A percentile compares a stretch with the other conserved stretches of the same genome.
Conservation (phyloP, 768 basidiomycete species). For the Auricularia sp. region DNA sequence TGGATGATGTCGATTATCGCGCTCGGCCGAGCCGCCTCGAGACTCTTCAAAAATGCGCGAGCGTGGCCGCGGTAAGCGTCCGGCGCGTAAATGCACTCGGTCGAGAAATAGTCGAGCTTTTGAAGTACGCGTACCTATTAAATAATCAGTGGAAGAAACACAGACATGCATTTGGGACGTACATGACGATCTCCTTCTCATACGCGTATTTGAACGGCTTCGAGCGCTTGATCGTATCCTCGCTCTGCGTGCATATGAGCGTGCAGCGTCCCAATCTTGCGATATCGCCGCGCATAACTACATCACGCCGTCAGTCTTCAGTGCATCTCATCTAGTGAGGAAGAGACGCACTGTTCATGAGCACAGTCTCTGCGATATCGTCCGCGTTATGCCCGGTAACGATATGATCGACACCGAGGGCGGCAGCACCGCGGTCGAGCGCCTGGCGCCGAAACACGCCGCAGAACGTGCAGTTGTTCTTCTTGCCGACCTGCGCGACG, state of each 20-base stretch:
- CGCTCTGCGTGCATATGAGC: slow-evolving; percentile 87
- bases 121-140: slow-evolving; percentile 94
- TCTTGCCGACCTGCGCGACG: slow-evolving; percentile 87
- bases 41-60: slow-evolving; percentile 84
- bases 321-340: too few species aligned
- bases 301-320: not conserved
- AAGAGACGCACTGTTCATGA: slow-evolving; percentile 84
- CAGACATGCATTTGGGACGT: slow-evolving; percentile 18
- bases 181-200: slow-evolving; percentile 99
- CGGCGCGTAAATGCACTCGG: slow-evolving; percentile 97
- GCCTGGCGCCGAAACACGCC: slow-evolving; percentile 96
- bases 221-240: slow-evolving; percentile 90
- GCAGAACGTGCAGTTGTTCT: slow-evolving; percentile 99
- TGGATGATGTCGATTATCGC: slow-evolving; percentile 98
- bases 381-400: slow-evolving; percentile 99
- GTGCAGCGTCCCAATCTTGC: slow-evolving; percentile 91
- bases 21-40: slow-evolving; percentile 88
- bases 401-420: slow-evolving; percentile 87
- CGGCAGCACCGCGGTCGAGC: slow-evolving; percentile 84
- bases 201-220: slow-evolving; percentile 99
- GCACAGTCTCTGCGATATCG: slow-evolving; percentile 95
- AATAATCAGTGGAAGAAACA: not conserved
- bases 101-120: slow-evolving; percentile 98
- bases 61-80: slow-evolving; percentile 98
- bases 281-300: slow-evolving; percentile 97